phyloP scores from a whole-genome alignment of 2,329 filamentous ascomycete genomes.

The Aspergillus japonicus region DNA sequence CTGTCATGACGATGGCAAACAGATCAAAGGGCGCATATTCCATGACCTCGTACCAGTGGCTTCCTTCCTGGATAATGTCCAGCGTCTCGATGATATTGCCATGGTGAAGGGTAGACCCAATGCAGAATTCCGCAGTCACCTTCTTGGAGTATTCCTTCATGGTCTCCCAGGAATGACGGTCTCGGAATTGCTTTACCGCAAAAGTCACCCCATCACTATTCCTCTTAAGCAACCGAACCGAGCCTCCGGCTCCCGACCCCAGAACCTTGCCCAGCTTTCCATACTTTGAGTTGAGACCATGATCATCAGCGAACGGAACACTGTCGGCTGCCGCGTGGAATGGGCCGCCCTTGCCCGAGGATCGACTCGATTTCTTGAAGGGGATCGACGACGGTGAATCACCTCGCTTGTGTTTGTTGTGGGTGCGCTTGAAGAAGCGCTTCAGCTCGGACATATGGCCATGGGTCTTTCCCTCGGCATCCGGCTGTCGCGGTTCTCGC shows the following conservation, averaged over 20 bases:
- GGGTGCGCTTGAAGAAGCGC: conserved; percentile 82
- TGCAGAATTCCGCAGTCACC: conserved; percentile 95
- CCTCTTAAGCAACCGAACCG: conserved; percentile 89
- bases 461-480: conserved; percentile 50
- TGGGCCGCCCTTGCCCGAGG: conserved; percentile 52
- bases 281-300: conserved; percentile 86
- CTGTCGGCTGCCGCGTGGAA: conserved; percentile 52
- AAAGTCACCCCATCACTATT: conserved; percentile 91
- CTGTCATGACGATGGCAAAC: conserved; percentile 98
- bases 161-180: conserved; percentile 87
- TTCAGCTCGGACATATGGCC: conserved; percentile 93
- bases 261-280: conserved; percentile 93
- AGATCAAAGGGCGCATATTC: conserved; percentile 95
- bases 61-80: conserved; percentile 92
- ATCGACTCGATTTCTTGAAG: conserved; percentile 53
- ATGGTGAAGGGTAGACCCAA: conserved; percentile 93
- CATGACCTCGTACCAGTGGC: conserved; percentile 98
- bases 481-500: conserved; percentile 53
- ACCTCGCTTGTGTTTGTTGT: conserved; percentile 65
- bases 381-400: conserved; percentile 63
- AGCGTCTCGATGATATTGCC: conserved; percentile 98
- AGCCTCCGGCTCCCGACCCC: conserved; percentile 90
- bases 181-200: conserved; percentile 94
- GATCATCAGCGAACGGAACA: conserved; percentile 90
- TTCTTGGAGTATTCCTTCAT: conserved; percentile 98